Evolutionary conservation across 306 rosid genomes (phyloP).

Genomic region (Hylodesmum podocarpum): DNA sequence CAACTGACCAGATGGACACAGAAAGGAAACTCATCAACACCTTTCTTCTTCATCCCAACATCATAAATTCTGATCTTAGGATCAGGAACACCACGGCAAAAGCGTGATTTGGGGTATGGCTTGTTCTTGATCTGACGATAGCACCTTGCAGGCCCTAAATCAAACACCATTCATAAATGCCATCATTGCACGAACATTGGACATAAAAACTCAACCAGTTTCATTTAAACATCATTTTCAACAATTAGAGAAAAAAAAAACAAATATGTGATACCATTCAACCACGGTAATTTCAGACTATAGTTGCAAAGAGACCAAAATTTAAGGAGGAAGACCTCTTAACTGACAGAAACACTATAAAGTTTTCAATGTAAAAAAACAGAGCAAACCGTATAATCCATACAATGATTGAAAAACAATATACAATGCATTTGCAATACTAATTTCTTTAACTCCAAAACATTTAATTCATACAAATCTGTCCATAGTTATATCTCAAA

Average conservation of each 20-base stretch:
- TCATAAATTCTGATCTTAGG: constrained; percentile 91
- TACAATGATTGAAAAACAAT: background rate
- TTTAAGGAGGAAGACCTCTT: background rate
- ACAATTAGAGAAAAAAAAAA: background rate
- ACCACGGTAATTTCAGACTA: background rate
- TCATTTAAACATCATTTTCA: background rate
- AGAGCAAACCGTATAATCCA: background rate
- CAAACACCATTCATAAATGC: background rate
- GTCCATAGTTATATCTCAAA: background rate
- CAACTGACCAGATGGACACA: constrained; percentile 87
- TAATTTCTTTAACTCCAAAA: background rate
- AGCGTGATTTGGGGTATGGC: constrained; percentile 88
- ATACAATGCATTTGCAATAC: too few relatives aligned
- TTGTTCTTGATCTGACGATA: constrained; percentile 82
- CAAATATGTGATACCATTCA: background rate
- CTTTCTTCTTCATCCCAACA: constrained; percentile 93
- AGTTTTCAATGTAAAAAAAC: background rate
- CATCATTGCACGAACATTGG: background rate
- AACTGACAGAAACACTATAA: background rate
- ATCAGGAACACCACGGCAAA: constrained; percentile 91
- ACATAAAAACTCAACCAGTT: background rate
- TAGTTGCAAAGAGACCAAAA: background rate
- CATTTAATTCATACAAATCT: background rate
- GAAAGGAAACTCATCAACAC: constrained; percentile 91
- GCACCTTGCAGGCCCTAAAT: constrained; percentile 82